Evolutionary conservation across 768 basidiomycete genomes (phyloP).

Genomic region (Podaxis sp.): DNA sequence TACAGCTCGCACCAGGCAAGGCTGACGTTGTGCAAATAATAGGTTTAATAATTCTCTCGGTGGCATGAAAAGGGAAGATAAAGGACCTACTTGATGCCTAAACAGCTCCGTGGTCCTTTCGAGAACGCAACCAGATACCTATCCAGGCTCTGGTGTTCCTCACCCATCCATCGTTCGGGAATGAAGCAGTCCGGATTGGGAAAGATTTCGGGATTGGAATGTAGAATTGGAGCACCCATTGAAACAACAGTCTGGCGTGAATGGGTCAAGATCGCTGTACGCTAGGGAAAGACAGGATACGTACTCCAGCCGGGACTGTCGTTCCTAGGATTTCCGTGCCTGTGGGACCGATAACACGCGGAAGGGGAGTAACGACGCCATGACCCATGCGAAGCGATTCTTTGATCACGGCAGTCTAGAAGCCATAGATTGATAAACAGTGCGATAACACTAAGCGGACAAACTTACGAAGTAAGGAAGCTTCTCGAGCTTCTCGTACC

Average conservation of each 20-base stretch:
- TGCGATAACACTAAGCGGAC: slow-evolving; percentile 3
- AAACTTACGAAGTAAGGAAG: slow-evolving; percentile 42
- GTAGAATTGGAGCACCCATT: slow-evolving; percentile 37
- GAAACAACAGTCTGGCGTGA: slow-evolving; percentile 37
- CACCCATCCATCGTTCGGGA: slow-evolving; percentile 43
- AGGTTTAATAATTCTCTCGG: neutral
- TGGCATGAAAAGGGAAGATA: neutral
- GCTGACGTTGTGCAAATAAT: slow-evolving; percentile 15
- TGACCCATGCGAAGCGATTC: slow-evolving; percentile 43
- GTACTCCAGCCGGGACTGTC: slow-evolving; percentile 36
- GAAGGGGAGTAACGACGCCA: slow-evolving; percentile 36
- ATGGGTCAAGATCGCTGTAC: neutral
- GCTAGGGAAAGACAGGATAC: slow-evolving; percentile 1
- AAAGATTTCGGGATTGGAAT: slow-evolving; percentile 38
- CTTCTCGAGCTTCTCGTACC: slow-evolving; percentile 39
- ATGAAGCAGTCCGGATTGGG: slow-evolving; percentile 36
- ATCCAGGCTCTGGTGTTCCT: slow-evolving; percentile 35
- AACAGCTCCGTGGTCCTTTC: slow-evolving; percentile 42
- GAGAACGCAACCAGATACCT: slow-evolving; percentile 41
- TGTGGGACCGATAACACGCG: slow-evolving; percentile 35
- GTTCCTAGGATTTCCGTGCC: slow-evolving; percentile 34
- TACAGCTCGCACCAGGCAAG: slow-evolving; percentile 33
- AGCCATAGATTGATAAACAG: neutral
- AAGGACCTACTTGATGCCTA: slow-evolving; percentile 41
- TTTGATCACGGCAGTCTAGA: slow-evolving; percentile 45